phyloP scores from a whole-genome alignment of 495 filamentous ascomycete genomes.

The Tuber magnatum region DNA sequence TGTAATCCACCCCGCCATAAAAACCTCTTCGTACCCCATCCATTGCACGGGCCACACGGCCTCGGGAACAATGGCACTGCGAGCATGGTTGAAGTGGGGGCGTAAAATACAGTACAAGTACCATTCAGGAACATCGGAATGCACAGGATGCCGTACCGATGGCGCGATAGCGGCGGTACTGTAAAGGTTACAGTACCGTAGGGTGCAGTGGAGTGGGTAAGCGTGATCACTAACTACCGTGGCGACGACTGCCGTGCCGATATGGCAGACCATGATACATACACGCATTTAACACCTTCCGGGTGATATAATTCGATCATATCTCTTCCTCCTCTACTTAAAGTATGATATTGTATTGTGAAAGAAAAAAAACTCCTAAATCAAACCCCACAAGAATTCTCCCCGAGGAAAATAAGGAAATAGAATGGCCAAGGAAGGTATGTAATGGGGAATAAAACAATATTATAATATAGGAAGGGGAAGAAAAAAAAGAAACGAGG shows the following conservation, averaged over 20 bases:
- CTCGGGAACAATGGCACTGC: too few relatives aligned
- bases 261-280: not conserved
- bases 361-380: not conserved
- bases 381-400: not conserved
- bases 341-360: not conserved
- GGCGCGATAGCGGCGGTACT: not conserved
- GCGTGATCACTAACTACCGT: not conserved
- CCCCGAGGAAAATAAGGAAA: not conserved
- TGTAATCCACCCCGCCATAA: not conserved
- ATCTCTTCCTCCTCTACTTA: not conserved
- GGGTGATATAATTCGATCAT: not conserved
- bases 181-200: not conserved
- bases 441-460: not conserved
- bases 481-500: not conserved
- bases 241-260: not conserved
- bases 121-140: not conserved
- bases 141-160: not conserved
- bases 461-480: not conserved
- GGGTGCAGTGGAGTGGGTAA: not conserved
- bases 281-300: not conserved
- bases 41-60: not conserved
- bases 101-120: not conserved
- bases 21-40: not conserved
- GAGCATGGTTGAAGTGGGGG: not conserved
- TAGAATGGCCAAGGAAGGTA: not conserved